Percentiles rank a stretch among this genome's conserved stretches.
Conservation (phyloP, 2,329 filamentous ascomycete species). For the Aspergillus spinulosporus region DNA sequence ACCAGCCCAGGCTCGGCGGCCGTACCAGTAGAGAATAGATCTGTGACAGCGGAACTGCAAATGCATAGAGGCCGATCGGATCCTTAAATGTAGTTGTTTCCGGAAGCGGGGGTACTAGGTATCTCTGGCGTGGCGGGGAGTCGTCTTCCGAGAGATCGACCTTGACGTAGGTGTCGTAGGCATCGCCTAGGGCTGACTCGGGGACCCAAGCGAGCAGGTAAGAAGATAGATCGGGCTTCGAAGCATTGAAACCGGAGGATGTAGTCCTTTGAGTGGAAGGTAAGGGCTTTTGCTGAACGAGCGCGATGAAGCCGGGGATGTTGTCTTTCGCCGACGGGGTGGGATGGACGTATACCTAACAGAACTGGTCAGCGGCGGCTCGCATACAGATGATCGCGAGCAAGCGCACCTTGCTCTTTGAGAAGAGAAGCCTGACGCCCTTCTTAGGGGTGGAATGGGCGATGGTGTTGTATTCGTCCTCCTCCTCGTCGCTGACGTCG, state of each 20-base stretch:
- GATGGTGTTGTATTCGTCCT: slow-evolving; percentile 92
- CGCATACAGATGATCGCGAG: not conserved
- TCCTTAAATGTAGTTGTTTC: slow-evolving; percentile 74
- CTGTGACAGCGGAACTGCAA: slow-evolving; percentile 84
- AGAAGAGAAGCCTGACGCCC: slow-evolving; percentile 90
- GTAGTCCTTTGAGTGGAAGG: slow-evolving; percentile 36
- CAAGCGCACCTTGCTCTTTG: slow-evolving; percentile 84
- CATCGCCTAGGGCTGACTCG: slow-evolving; percentile 81
- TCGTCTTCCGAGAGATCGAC: slow-evolving; percentile 84
- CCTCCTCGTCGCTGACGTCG: slow-evolving; percentile 93
- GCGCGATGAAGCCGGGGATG: slow-evolving; percentile 86
- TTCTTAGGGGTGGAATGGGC: slow-evolving; percentile 72
- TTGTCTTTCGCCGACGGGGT: slow-evolving; percentile 93
- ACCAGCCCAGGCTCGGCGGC: slow-evolving; percentile 94
- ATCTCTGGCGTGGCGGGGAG: slow-evolving; percentile 79
- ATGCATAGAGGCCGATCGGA: slow-evolving; percentile 77
- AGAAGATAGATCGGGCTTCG: slow-evolving; percentile 60
- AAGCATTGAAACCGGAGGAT: slow-evolving; percentile 44
- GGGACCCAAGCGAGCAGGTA: slow-evolving; percentile 92
- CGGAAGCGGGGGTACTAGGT: slow-evolving; percentile 87
- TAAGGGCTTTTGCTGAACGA: slow-evolving; percentile 79
- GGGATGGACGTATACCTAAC: slow-evolving; percentile 90
- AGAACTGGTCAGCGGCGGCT: slow-evolving; percentile 5
- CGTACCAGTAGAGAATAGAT: slow-evolving; percentile 89
- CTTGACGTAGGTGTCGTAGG: slow-evolving; percentile 87